Evolutionary conservation across 2,329 filamentous ascomycete species (phyloP).

Genomic region (Neonectria magnoliae): DNA sequence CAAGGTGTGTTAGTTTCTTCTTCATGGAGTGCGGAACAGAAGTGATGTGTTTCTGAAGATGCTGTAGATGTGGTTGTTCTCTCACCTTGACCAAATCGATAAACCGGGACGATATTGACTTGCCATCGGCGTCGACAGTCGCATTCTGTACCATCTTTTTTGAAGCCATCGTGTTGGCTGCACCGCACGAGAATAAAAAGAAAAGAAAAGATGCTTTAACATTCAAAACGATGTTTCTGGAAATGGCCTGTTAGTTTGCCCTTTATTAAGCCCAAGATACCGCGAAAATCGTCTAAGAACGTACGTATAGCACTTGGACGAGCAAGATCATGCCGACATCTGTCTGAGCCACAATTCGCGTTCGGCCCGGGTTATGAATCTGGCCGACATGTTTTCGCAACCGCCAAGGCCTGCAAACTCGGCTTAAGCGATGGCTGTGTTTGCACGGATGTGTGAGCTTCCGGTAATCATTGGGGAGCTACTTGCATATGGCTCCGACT

Average conservation of each 20-base stretch:
- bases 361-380: background rate
- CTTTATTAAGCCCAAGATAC: background rate
- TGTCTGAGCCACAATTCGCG: background rate
- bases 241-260: background rate
- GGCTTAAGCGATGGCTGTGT: background rate
- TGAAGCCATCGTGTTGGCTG: background rate
- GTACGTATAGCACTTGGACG: background rate
- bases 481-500: background rate
- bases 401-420: background rate
- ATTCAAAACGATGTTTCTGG: background rate
- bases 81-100: slow-evolving; percentile 32
- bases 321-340: background rate
- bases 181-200: too few species aligned
- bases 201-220: too few species aligned
- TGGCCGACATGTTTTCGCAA: background rate
- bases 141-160: background rate
- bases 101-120: slow-evolving; percentile 29
- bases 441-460: background rate
- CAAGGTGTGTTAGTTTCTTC: background rate
- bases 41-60: background rate
- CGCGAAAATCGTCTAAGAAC: background rate
- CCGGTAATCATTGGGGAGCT: background rate
- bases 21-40: background rate
- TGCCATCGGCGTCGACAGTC: background rate
- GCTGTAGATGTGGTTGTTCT: too few species aligned